Evolutionary conservation across 2,329 filamentous ascomycete species (phyloP).

Genomic region (Cladorrhinum sp.): DNA sequence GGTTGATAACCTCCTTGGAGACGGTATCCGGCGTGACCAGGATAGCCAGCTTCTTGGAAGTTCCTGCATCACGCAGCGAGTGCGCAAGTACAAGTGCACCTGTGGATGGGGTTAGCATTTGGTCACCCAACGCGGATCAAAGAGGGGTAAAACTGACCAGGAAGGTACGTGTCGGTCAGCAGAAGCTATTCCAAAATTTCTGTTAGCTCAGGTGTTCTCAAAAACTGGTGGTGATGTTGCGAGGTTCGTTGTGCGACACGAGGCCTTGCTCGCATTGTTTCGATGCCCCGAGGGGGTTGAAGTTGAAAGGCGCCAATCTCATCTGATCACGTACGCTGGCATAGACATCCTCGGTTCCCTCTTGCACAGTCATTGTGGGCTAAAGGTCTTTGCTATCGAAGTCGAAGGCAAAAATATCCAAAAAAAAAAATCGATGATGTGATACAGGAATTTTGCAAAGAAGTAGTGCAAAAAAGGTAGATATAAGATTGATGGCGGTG

Average conservation of each 20-base stretch:
- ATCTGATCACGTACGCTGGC: conserved; percentile 48
- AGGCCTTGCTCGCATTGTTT: neutral
- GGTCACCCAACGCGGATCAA: conserved; percentile 15
- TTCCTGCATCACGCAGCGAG: conserved; percentile 86
- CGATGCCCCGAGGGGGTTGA: neutral
- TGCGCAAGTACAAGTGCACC: conserved; percentile 92
- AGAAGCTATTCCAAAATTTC: conserved; percentile 63
- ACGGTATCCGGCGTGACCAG: conserved; percentile 80
- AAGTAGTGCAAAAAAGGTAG: neutral
- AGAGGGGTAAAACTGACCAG: conserved; percentile 56
- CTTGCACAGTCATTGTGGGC: conserved; percentile 25
- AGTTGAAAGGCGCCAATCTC: neutral
- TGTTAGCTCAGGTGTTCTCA: conserved; percentile 22
- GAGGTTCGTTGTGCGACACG: no score
- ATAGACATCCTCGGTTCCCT: conserved; percentile 48
- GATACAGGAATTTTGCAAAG: neutral
- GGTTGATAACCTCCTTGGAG: conserved; percentile 68
- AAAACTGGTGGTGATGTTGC: neutral
- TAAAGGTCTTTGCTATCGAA: conserved; percentile 11
- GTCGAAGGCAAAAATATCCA: conserved; percentile 3
- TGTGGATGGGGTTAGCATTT: conserved; percentile 37
- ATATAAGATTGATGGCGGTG: neutral
- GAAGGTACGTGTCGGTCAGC: conserved; percentile 86
- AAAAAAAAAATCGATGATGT: neutral
- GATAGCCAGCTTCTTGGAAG: conserved; percentile 79